Evolutionary conservation across 768 basidiomycete species (phyloP), one percentile per base, ranked within the genome.

Genomic region (Amylocystis lapponica): DNA sequence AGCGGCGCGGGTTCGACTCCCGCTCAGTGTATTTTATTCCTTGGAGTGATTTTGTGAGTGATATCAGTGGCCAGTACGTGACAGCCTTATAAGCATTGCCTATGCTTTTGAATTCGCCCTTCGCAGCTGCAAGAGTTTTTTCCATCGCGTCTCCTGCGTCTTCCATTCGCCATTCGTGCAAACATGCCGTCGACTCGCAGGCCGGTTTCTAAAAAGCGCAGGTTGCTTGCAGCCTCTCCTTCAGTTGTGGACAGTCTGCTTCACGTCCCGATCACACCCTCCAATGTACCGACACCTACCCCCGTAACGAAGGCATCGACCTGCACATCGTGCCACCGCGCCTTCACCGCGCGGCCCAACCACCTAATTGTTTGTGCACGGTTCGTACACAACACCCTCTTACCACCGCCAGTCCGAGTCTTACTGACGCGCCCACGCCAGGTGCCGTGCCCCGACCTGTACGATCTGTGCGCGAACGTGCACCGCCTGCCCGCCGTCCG

Each of bases 1-100:
- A 71, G 60, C 58, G 60, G 60, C 56, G 55, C 51, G 60, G 60
- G 60, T 62, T 62, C 60, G 60, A 62, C 52, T 62, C 60, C 58
- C 60, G 55, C 54, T 55, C 59, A 55, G 59, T 48, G 59, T 61
- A 61, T 48, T 43, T 32, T 48, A 19, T 30, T 21, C 17, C 36
- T 7, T 11, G 12, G n/a, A n/a, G n/a, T n/a, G n/a, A n/a, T n/a
- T n/a, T n/a, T n/a, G n/a, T n/a, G n/a, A n/a, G n/a, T n/a, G n/a
- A n/a, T n/a, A n/a, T n/a, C n/a, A n/a, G n/a, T n/a, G n/a, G n/a
- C n/a, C n/a, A n/a, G n/a, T n/a, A n/a, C n/a, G n/a, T n/a, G n/a
- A n/a, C n/a, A n/a, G n/a, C n/a, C n/a, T n/a, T n/a, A n/a, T n/a
- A n/a, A n/a, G n/a, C n/a, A n/a, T n/a, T n/a, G n/a, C n/a, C n/a